Base-by-base conservation (phyloP, 768 basidiomycete genomes). In the Trametes coccinea region DNA sequence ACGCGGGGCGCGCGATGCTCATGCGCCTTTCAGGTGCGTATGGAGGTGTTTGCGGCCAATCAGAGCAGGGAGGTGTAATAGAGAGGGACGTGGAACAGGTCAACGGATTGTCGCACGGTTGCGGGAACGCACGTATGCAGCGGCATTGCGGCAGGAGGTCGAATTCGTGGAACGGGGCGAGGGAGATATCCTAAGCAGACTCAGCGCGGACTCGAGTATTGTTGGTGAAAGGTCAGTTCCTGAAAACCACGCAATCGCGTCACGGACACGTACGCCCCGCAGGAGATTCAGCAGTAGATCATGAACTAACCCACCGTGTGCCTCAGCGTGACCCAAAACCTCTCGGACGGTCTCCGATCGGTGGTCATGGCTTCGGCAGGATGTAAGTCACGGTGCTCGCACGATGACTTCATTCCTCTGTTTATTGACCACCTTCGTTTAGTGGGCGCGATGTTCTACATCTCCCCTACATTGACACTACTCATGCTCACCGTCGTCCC, bases 361-460 rank as follows among this genome's bases (percentile, higher is more conserved):
- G 73, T 94, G 37, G 92, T 98, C 37, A 95, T 96, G 80, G 92
- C 94, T 34, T 86, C 89, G n/a, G 95, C 94, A 66, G 96, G 96
- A 54, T 80, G 93, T 95, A 73, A 74, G 90, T 80, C 27, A 30
- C 22, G 2, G 49, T 50, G 17, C 0, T 16, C 41, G 14, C 1
- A 8, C 5, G 5, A 16, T 6, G 9, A 1, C 30, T 5, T 16
- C 9, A 45, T 2, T 1, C 8, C 4, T 3, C 9, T 30, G 47
- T 27, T 29, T 27, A 30, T 30, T 48, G n/a, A 22, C n/a, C 17
- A 1, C 17, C 3, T 8, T 47, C 6, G 13, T 9, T 56, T 67
- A 91, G 94, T 98, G 64, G 93, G 90, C 48, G 92, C 93, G 44
- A 99, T 98, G 96, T 86, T 98, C 67, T 95, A 89, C 74, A 84